These are phyloP conservation scores for Daldinia vernicosa DNA, from an alignment of 495 filamentous ascomycete species.

Conservation along the genomic window DNA sequence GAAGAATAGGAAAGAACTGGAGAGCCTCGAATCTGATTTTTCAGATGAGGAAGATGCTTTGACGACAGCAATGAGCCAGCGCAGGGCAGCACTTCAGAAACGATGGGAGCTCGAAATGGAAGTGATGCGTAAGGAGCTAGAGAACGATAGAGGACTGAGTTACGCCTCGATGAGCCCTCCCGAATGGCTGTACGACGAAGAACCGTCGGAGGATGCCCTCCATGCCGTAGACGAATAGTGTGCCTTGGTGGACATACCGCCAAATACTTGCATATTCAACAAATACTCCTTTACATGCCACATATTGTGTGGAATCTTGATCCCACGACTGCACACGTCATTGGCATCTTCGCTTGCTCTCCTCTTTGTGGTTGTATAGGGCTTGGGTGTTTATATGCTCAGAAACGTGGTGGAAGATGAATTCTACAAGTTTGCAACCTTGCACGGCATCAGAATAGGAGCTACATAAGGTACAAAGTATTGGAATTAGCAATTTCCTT, in stretches of 20 bases:
- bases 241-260: not conserved
- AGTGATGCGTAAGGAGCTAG: conserved; percentile 68
- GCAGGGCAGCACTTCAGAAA: conserved; percentile 59
- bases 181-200: conserved; percentile 50
- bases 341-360: not conserved
- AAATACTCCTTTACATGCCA: not conserved
- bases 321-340: not conserved
- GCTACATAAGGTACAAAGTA: not conserved
- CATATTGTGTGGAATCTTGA: not conserved
- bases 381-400: not conserved
- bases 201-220: conserved; percentile 33
- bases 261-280: not conserved
- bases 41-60: conserved; percentile 62
- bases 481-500: not conserved
- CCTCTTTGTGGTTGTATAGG: not conserved
- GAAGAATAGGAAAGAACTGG: conserved; percentile 61
- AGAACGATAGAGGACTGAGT: conserved; percentile 55
- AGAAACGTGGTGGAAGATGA: not conserved
- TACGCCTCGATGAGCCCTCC: conserved; percentile 62
- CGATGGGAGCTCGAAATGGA: conserved; percentile 73
- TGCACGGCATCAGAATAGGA: not conserved
- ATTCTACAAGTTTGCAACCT: not conserved
- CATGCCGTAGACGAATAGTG: conserved; percentile 33
- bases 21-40: conserved; percentile 66
- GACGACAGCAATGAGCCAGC: conserved; percentile 56